Evolutionary conservation across 2,329 filamentous ascomycete species (phyloP), one percentile per base, ranked within the genome.

Genomic region (Aspergillus sp.): DNA sequence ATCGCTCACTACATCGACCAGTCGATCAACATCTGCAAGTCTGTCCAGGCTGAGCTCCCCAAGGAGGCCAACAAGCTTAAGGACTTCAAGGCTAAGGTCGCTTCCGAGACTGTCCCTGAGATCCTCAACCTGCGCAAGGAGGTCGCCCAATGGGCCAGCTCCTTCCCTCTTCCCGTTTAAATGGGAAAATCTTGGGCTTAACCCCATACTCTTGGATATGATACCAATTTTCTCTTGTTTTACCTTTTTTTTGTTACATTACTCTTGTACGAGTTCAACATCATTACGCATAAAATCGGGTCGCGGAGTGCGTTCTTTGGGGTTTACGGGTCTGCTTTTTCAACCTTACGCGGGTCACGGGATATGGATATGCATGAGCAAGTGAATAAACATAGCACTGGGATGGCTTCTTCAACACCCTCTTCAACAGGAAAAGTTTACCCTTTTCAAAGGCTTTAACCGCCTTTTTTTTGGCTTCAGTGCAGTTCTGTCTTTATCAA

Each of bases 61-160:
- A 97, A 97, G 87, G 90, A 95, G 78, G 91, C 91, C 71, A 99
- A 98, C 87, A 97, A 96, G 87, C 90, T 96, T 77, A 98, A 98
- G 88, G 95, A 99, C 83, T 98, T 99, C 89, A 96, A 93, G 85
- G 87, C 86, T 74, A 93, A 91, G 85, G 91, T 96, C 61, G 85
- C 89, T 57, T 80, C 83, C 66, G 93, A 91, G 63, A 85, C 89
- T 71, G 83, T 96, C 48, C 78, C 85, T 60, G 90, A 93, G 82
- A 93, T 99, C 79, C 87, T 89, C 75, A 85, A 83, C 66, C 84
- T 96, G 74, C 90, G 88, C 82, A 89, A 91, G 81, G 93, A 98
- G 84, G 92, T 99, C 74, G 83, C 91, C 47, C 80, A 80, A 48
- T 99, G 93, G 93, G 91, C 90, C 73, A 84, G 83, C 74, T 86